Percentiles rank a stretch among this genome's conserved stretches.
These are phyloP conservation scores for Metarhizium album DNA, from an alignment of 2,329 filamentous ascomycete genomes.

Conservation along the genomic window DNA sequence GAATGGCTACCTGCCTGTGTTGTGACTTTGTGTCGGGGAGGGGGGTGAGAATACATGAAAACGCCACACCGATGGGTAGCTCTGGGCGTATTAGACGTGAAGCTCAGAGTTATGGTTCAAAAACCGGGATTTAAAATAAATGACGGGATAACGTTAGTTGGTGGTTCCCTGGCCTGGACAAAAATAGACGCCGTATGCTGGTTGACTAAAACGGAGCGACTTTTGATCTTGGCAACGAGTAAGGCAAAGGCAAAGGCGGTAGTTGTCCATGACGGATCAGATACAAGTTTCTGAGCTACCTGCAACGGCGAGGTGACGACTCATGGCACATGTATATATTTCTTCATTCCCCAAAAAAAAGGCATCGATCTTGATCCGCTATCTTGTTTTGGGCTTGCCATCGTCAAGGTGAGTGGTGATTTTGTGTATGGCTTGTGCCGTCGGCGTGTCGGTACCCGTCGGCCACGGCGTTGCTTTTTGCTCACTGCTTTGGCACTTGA, in stretches of 20 bases:
- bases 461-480: too few relatives aligned
- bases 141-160: too few relatives aligned
- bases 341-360: neutral
- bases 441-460: too few relatives aligned
- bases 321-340: neutral
- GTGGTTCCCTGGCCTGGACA: too few relatives aligned
- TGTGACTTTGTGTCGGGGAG: neutral
- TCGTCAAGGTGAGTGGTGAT: too few relatives aligned
- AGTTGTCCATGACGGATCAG: neutral
- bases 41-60: neutral
- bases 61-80: conserved; percentile 6
- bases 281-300: neutral
- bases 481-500: too few relatives aligned
- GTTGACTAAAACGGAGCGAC: neutral
- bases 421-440: too few relatives aligned
- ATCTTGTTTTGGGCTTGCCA: neutral
- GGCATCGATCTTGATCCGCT: neutral
- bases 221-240: neutral
- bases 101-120: too few relatives aligned
- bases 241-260: neutral
- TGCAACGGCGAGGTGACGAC: neutral
- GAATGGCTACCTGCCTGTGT: neutral
- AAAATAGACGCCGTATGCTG: too few relatives aligned
- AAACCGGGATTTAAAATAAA: too few relatives aligned
- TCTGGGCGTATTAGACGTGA: neutral